These are phyloP conservation scores for Simplicillium aogashimaense DNA, from an alignment of 2,329 filamentous ascomycete genomes.

Conservation along the genomic window DNA sequence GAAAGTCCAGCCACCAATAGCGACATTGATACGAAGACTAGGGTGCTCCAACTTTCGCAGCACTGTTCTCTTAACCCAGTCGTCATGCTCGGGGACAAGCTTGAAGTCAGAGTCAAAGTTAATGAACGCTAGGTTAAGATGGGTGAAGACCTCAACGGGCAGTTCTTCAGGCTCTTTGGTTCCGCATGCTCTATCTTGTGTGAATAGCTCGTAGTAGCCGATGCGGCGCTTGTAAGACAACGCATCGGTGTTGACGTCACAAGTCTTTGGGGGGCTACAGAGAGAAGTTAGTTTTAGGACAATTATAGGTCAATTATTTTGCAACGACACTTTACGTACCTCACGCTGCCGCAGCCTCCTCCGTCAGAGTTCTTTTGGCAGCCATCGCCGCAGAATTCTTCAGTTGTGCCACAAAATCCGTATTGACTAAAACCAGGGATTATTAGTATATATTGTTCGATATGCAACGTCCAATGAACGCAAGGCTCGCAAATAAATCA, in stretches of 20 bases:
- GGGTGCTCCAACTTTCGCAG: conserved; percentile 1
- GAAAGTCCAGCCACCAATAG: conserved; percentile 3
- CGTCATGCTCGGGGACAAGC: conserved; percentile 1
- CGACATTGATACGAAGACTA: conserved; percentile 1
- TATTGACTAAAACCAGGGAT: conserved; percentile 4
- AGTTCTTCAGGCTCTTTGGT: conserved; percentile 5
- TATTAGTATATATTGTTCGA: too few relatives aligned
- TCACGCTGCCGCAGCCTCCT: background rate
- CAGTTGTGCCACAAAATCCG: conserved; percentile 5
- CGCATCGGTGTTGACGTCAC: conserved; percentile 1
- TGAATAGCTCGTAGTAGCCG: conserved; percentile 3
- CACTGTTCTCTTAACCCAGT: conserved; percentile 1
- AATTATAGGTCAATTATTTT: too few relatives aligned
- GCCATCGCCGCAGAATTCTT: conserved; percentile 12
- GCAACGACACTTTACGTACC: too few relatives aligned
- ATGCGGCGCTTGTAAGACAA: background rate
- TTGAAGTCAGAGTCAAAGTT: conserved; percentile 1
- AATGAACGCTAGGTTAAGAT: conserved; percentile 5
- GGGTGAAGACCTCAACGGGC: conserved; percentile 2
- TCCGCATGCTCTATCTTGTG: conserved; percentile 1
- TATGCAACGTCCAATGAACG: too few relatives aligned
- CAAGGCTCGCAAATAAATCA: too few relatives aligned
- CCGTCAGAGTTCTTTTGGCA: conserved; percentile 8
- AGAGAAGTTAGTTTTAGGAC: too few relatives aligned
- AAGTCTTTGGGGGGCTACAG: conserved; percentile 1